Evolutionary conservation across 148 eudicot species (phyloP), one percentile per base, ranked within the genome.

Genomic region (Talinum fruticosum): DNA sequence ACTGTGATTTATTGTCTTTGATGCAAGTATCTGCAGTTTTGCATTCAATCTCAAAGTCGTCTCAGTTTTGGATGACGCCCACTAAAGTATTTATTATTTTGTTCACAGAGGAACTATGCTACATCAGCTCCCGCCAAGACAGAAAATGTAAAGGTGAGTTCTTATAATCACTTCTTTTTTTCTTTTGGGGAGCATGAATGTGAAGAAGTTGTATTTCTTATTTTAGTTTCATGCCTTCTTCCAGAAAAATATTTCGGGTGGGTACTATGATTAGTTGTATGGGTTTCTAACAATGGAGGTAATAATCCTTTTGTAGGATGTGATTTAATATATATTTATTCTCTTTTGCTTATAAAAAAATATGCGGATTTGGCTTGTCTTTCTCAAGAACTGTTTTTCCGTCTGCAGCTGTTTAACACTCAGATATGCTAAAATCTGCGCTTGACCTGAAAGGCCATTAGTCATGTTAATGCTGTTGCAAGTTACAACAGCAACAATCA

Each of bases 61-160:
- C 36, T 28, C 64, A 12, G 6, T 36, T 64, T 66, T 2, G 51
- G 47, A 41, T 65, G 10, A 66, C 23, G 21, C 23, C 44, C 23
- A 8, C 34, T 47, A 13, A 36, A 16, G 54, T 24, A 23, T 38
- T 49, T 44, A 19, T 66, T 38, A 38, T 49, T 0, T 23, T 45
- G 49, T 57, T n/a, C 79, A 78, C 85, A 89, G 93, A 86, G 86
- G 76, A 82, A 62, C 73, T 90, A 75, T 84, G 89, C 89, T 29
- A 71, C 88, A 70, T 83, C 85, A 8, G 73, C 93, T 73, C 82
- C 86, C 16, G 66, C 87, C 45, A 86, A 85, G 74, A 82, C 82
- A 49, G 71, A 75, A 49, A 85, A 86, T 35, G 70, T 88, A 23
- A 88, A 86, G 93, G 93, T 90, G 73, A 62, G 34, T 1, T 59